These are phyloP conservation scores for Simmondsia chinensis DNA, from an alignment of 148 eudicot genomes.

Conservation along the genomic window DNA sequence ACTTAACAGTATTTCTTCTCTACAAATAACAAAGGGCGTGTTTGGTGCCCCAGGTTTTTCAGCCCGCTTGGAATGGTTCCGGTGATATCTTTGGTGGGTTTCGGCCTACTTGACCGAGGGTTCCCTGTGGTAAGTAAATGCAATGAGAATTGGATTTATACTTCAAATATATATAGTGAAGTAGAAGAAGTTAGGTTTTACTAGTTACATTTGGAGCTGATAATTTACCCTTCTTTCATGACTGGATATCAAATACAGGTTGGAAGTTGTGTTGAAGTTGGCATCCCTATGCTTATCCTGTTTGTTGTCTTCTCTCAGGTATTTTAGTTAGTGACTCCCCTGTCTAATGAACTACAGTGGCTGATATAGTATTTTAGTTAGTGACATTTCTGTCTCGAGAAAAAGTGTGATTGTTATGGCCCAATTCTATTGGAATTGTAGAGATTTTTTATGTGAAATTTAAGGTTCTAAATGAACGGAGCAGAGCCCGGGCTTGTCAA, in stretches of 20 bases:
- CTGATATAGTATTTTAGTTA: too few species aligned
- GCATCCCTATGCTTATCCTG: constrained; percentile 80
- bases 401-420: too few species aligned
- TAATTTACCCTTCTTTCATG: not conserved
- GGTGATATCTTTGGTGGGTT: constrained; percentile 80
- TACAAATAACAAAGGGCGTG: not conserved
- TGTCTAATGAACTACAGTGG: too few species aligned
- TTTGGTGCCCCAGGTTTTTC: constrained; percentile 59
- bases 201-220: not conserved
- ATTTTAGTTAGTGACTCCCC: too few species aligned
- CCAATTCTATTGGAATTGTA: too few species aligned
- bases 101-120: constrained; percentile 92
- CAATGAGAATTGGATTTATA: too few species aligned
- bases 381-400: too few species aligned
- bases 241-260: constrained; percentile 34
- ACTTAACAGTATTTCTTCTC: not conserved
- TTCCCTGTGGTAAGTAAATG: constrained; percentile 70
- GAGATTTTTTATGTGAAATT: too few species aligned
- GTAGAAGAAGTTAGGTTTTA: too few species aligned
- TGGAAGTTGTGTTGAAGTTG: constrained; percentile 89
- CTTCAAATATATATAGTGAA: too few species aligned
- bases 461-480: too few species aligned
- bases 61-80: constrained; percentile 97
- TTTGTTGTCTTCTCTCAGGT: constrained; percentile 96
- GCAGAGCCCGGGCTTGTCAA: too few species aligned